These are phyloP conservation scores for Limonium bicolor DNA, from an alignment of 148 eudicot genomes.

Conservation along the genomic window DNA sequence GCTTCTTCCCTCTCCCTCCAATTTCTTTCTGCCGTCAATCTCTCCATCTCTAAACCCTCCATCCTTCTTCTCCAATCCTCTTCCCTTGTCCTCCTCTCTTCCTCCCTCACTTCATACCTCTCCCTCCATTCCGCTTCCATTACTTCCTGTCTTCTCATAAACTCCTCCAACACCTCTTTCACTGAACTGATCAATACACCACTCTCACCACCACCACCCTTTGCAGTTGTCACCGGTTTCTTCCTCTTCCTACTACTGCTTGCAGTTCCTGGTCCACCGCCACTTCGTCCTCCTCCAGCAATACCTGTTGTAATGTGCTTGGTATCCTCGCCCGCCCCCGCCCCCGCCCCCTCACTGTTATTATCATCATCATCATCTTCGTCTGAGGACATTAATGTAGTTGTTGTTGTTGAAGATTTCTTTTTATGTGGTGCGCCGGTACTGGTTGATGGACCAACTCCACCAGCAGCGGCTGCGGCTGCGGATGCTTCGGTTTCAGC, in stretches of 20 bases:
- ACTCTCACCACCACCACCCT: neutral
- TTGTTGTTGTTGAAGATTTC: constrained; percentile 17
- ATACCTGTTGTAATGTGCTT: neutral
- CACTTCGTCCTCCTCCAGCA: constrained; percentile 6
- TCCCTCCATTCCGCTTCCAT: constrained; percentile 63
- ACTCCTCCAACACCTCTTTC: constrained; percentile 62
- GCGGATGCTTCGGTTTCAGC: constrained; percentile 49
- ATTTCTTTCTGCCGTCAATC: constrained; percentile 47
- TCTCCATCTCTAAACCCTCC: constrained; percentile 72
- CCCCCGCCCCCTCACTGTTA: constrained; percentile 20
- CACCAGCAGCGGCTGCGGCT: constrained; percentile 3
- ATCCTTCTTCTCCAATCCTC: constrained; percentile 65
- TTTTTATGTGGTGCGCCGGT: constrained; percentile 14
- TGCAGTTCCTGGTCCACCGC: neutral
- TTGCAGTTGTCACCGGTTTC: too few relatives aligned
- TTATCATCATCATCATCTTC: constrained; percentile 58
- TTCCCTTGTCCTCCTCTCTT: constrained; percentile 53
- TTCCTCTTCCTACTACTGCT: neutral
- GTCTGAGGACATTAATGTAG: constrained; percentile 33
- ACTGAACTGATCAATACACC: constrained; percentile 2
- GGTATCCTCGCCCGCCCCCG: too few relatives aligned
- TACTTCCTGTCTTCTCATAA: constrained; percentile 53
- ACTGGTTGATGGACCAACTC: neutral
- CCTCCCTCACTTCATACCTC: constrained; percentile 57
- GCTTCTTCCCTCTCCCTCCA: constrained; percentile 84